Evolutionary conservation across 2,329 filamentous ascomycete genomes (phyloP).

Genomic region (Colletotrichum zoysiae): DNA sequence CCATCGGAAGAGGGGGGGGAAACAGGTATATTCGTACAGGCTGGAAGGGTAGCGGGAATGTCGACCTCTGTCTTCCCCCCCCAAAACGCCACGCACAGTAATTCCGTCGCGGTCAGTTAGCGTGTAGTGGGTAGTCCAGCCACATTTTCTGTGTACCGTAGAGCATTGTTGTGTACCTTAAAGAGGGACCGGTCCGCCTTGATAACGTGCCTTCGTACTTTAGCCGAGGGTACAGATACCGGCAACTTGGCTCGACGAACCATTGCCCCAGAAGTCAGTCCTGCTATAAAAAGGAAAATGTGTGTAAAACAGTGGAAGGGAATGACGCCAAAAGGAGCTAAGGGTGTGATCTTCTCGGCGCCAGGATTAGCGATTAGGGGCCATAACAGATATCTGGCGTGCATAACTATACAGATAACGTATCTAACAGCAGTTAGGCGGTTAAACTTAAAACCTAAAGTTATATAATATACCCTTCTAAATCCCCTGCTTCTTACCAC

Average conservation of each 20-base stretch:
- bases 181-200: no score
- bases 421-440: no score
- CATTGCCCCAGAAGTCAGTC: background rate
- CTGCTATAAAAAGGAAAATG: background rate
- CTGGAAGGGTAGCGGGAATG: slow-evolving; percentile 23
- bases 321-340: no score
- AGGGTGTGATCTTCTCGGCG: no score
- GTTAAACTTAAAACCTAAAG: no score
- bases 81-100: slow-evolving; percentile 8
- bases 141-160: slow-evolving; percentile 6
- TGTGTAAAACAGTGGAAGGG: background rate
- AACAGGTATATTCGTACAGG: slow-evolving; percentile 26
- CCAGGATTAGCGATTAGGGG: no score
- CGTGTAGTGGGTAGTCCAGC: slow-evolving; percentile 5
- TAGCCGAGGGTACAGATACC: background rate
- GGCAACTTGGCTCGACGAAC: slow-evolving; percentile 2
- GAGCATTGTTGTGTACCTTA: no score
- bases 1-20: slow-evolving; percentile 4
- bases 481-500: no score
- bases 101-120: slow-evolving; percentile 9
- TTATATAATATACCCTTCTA: no score
- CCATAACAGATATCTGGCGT: no score
- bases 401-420: no score
- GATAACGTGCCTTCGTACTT: no score
- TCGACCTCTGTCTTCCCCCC: background rate